Evolutionary conservation across 805 yeast species (phyloP).

Genomic region (Ogataea angusta): DNA sequence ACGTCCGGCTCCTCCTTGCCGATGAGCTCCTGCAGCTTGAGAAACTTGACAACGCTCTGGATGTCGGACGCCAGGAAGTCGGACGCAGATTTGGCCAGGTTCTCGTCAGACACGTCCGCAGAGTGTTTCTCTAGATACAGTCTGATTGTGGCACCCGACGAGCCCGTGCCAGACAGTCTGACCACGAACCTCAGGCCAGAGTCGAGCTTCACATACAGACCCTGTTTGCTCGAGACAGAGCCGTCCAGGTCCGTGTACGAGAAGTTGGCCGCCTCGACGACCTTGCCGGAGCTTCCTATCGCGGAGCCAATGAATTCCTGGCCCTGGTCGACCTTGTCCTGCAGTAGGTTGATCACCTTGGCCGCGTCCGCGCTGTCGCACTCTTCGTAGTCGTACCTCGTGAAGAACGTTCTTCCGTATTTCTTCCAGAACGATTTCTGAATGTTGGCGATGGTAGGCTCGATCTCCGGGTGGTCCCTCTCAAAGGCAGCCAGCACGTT

Average conservation of each 20-base stretch:
- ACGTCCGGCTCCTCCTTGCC: slow-evolving; percentile 90
- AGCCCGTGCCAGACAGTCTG: slow-evolving; percentile 95
- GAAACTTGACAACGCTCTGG: slow-evolving; percentile 57
- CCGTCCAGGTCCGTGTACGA: slow-evolving; percentile 94
- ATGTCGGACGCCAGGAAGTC: slow-evolving; percentile 66
- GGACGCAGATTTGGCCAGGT: slow-evolving; percentile 49
- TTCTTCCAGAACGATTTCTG: slow-evolving; percentile 85
- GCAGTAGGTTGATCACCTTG: slow-evolving; percentile 56
- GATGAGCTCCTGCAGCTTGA: slow-evolving; percentile 67
- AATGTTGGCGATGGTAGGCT: slow-evolving; percentile 66
- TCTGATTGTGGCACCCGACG: slow-evolving; percentile 96
- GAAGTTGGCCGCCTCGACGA: slow-evolving; percentile 81
- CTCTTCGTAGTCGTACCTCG: slow-evolving; percentile 91
- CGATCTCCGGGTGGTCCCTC: slow-evolving; percentile 44
- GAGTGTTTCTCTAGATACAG: slow-evolving; percentile 85
- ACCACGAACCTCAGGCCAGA: slow-evolving; percentile 84
- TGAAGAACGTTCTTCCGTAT: slow-evolving; percentile 96
- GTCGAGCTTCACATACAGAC: slow-evolving; percentile 75
- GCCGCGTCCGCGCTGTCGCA: slow-evolving; percentile 74
- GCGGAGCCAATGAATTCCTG: slow-evolving; percentile 47
- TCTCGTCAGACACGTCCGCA: slow-evolving; percentile 49
- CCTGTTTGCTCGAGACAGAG: slow-evolving; percentile 82
- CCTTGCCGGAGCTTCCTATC: slow-evolving; percentile 46
- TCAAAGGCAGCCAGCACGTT: slow-evolving; percentile 87
- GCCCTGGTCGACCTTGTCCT: slow-evolving; percentile 33